Conservation (phyloP, 139 green algal species). For the Spirogloea muscicola region DNA sequence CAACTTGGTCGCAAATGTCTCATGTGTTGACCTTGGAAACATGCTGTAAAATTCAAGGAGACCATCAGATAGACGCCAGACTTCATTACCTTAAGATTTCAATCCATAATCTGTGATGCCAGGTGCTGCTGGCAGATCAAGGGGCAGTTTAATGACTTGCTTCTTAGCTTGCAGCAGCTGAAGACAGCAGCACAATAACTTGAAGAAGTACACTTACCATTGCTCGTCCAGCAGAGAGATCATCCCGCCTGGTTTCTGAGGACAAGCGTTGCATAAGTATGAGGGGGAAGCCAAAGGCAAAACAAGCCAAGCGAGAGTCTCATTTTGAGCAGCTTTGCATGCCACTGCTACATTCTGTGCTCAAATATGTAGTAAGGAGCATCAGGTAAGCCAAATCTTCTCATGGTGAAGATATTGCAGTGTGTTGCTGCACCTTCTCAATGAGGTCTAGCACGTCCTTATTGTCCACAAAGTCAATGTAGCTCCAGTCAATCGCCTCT, state of each 20-base stretch:
- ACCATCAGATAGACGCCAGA: slow-evolving; percentile 14
- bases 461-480: slow-evolving; percentile 99
- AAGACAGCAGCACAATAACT: too few species aligned
- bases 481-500: slow-evolving; percentile 96
- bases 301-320: too few species aligned
- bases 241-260: slow-evolving; percentile 69
- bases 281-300: neutral
- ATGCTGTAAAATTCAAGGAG: slow-evolving; percentile 48
- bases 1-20: slow-evolving; percentile 82
- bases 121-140: neutral
- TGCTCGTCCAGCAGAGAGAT: slow-evolving; percentile 92
- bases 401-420: neutral
- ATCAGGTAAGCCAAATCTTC: neutral
- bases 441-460: slow-evolving; percentile 96
- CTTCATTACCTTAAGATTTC: neutral
- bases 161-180: too few species aligned
- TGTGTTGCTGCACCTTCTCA: slow-evolving; percentile 52
- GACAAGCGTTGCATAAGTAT: too few species aligned
- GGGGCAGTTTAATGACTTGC: neutral
- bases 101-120: neutral
- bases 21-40: slow-evolving; percentile 70
- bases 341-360: neutral
- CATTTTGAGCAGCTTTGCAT: too few species aligned
- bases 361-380: neutral
- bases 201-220: slow-evolving; percentile 38